phyloP scores from a whole-genome alignment of 2,329 filamentous ascomycete species.

The Fusarium algeriense region DNA sequence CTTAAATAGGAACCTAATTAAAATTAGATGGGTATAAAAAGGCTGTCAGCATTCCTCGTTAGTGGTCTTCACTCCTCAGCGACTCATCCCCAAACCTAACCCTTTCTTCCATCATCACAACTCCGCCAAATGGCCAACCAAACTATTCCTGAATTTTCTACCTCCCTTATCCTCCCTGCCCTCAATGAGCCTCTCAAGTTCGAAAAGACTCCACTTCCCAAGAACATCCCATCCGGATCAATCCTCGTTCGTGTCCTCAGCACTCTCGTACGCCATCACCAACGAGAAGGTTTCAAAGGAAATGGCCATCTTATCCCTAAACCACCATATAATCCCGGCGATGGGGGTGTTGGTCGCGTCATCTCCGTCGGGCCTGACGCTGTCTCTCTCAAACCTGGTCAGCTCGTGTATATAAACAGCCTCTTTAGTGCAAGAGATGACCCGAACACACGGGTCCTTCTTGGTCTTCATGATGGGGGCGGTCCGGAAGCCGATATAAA shows the following conservation, averaged over 20 bases:
- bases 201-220: slow-evolving; percentile 2
- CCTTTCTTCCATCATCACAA: neutral
- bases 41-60: accelerated
- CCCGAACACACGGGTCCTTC: slow-evolving; percentile 9
- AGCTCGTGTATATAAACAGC: slow-evolving; percentile 34
- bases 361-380: slow-evolving; percentile 25
- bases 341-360: slow-evolving; percentile 10
- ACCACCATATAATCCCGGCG: slow-evolving; percentile 13
- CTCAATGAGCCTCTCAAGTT: slow-evolving; percentile 25
- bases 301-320: slow-evolving; percentile 14
- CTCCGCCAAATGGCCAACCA: neutral
- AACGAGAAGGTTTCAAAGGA: slow-evolving; percentile 23
- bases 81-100: neutral
- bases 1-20: neutral
- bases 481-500: slow-evolving; percentile 6
- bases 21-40: neutral
- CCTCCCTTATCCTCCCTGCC: slow-evolving; percentile 17
- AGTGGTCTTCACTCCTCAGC: neutral
- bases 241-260: slow-evolving; percentile 27
- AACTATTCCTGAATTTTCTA: neutral
- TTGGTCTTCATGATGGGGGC: slow-evolving; percentile 26
- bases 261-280: slow-evolving; percentile 27
- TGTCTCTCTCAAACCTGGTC: slow-evolving; percentile 13
- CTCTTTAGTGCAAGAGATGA: slow-evolving; percentile 30
- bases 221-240: neutral